Evolutionary conservation across 2,329 filamentous ascomycete genomes (phyloP).

Genomic region (Talaromyces sp.): DNA sequence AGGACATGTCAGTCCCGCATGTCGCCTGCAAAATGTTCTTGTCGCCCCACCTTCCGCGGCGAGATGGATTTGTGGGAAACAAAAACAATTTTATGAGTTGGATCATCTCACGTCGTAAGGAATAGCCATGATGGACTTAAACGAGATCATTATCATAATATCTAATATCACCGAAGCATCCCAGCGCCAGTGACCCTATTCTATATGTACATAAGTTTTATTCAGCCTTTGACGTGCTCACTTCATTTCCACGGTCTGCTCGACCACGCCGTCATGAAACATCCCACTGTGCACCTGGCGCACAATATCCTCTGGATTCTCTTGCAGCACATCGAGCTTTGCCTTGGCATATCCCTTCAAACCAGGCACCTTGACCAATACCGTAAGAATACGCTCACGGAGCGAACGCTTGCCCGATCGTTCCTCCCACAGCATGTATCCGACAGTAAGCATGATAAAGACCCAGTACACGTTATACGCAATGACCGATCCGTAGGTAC

Average conservation of each 20-base stretch:
- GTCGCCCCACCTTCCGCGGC: neutral
- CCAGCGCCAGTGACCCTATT: neutral
- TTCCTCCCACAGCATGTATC: slow-evolving; percentile 46
- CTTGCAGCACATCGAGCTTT: slow-evolving; percentile 18
- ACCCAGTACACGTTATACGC: slow-evolving; percentile 89
- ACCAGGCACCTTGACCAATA: slow-evolving; percentile 24
- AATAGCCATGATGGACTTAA: no score
- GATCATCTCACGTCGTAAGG: neutral
- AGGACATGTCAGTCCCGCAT: neutral
- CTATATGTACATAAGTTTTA: slow-evolving; percentile 2
- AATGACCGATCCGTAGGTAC: slow-evolving; percentile 81
- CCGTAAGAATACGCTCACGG: slow-evolving; percentile 20
- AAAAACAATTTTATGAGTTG: neutral
- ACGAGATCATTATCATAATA: neutral
- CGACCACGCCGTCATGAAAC: slow-evolving; percentile 6
- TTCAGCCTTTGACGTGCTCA: neutral
- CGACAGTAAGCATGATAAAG: slow-evolving; percentile 62
- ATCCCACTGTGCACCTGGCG: slow-evolving; percentile 16
- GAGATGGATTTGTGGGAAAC: neutral
- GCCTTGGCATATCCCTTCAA: slow-evolving; percentile 21
- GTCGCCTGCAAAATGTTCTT: neutral
- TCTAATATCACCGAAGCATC: neutral
- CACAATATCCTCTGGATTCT: slow-evolving; percentile 20
- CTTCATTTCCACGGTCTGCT: slow-evolving; percentile 13
- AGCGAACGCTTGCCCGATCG: slow-evolving; percentile 20